Evolutionary conservation across 441 rosid genomes (phyloP).

Genomic region (Populus hybrid): DNA sequence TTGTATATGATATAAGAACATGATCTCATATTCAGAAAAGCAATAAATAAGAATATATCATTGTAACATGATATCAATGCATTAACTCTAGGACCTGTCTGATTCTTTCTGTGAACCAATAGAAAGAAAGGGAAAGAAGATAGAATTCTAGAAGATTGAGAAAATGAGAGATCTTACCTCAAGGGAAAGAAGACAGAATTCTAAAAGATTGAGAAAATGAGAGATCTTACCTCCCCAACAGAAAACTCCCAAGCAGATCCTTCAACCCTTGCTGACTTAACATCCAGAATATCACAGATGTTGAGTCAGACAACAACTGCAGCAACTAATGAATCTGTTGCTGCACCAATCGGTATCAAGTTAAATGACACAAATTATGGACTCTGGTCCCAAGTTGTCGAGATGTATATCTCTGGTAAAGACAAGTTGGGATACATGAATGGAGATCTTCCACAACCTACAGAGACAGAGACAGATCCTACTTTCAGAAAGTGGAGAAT

Average conservation of each 20-base stretch:
- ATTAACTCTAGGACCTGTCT: background rate
- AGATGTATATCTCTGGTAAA: conserved; percentile 6
- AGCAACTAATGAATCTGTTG: background rate
- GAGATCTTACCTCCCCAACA: background rate
- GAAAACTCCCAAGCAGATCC: background rate
- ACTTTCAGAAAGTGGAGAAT: background rate
- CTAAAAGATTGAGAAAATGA: no score
- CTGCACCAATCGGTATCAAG: background rate
- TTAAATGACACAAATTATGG: background rate
- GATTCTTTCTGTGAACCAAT: no score
- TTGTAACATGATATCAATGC: background rate
- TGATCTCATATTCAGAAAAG: no score
- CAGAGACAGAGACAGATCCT: background rate
- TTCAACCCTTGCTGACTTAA: background rate
- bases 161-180: background rate
- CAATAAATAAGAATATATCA: no score
- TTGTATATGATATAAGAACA: background rate
- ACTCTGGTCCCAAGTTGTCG: background rate
- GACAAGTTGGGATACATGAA: conserved; percentile 1
- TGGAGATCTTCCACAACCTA: background rate
- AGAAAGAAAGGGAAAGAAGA: no score
- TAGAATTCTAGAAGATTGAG: no score
- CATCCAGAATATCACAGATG: background rate
- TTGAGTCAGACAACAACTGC: background rate
- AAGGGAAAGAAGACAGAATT: no score